Evolutionary conservation across 371 early-diverging fungal species (phyloP).

Genomic region (Polyrhizophydium stewartii): DNA sequence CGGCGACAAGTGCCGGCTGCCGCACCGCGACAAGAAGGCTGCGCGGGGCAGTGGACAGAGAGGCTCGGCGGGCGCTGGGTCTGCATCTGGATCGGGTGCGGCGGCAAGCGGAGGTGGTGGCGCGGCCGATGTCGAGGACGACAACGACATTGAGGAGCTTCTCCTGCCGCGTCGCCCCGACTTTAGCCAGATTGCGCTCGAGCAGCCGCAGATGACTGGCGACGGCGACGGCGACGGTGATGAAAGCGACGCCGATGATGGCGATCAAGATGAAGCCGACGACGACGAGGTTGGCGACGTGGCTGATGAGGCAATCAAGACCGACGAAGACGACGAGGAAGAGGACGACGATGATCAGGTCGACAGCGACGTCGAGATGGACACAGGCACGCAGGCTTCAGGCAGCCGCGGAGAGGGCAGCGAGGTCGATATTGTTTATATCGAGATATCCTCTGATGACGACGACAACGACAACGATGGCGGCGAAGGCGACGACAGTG

Average conservation of each 20-base stretch:
- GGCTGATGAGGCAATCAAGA: not conserved
- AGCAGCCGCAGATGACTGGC: not conserved
- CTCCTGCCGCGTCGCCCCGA: conserved; percentile 20
- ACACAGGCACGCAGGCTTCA: too few relatives aligned
- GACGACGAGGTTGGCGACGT: conserved; percentile 5
- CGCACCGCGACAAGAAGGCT: conserved; percentile 21
- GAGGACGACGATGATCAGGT: conserved; percentile 6
- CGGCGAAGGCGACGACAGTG: too few relatives aligned
- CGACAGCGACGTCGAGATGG: conserved; percentile 4
- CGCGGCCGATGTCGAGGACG: conserved; percentile 1
- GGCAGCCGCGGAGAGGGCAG: too few relatives aligned
- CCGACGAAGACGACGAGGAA: conserved; percentile 1
- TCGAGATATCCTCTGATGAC: too few relatives aligned
- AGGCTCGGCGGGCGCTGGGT: not conserved
- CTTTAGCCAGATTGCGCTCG: conserved; percentile 5
- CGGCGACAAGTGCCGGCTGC: conserved; percentile 30
- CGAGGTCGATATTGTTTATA: too few relatives aligned
- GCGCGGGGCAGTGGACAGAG: not conserved
- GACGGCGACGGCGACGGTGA: conserved; percentile 7
- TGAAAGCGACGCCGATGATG: not conserved
- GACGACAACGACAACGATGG: too few relatives aligned
- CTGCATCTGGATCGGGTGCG: not conserved
- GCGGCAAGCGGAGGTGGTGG: too few relatives aligned
- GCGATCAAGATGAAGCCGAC: conserved; percentile 6
- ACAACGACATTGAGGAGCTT: conserved; percentile 7